These are phyloP conservation scores for Firmiana major DNA, from an alignment of 345 rosid species.

Conservation along the genomic window DNA sequence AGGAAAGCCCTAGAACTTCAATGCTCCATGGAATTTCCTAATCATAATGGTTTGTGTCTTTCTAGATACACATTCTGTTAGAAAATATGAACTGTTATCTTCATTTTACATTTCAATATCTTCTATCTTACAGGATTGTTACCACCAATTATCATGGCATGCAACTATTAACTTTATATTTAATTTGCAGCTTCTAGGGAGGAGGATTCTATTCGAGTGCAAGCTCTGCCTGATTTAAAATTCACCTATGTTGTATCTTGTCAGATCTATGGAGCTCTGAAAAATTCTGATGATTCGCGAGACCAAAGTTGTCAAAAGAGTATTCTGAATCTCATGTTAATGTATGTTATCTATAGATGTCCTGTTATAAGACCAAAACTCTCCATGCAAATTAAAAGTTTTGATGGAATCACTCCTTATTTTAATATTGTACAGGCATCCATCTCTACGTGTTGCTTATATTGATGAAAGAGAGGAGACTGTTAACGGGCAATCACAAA, in stretches of 20 bases:
- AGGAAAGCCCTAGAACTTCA: conserved; percentile 73
- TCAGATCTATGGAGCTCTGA: conserved; percentile 85
- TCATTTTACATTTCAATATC: background rate
- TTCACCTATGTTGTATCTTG: conserved; percentile 98
- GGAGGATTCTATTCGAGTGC: conserved; percentile 33
- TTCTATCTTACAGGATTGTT: background rate
- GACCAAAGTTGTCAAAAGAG: conserved; percentile 66
- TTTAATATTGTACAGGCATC: conserved; percentile 51
- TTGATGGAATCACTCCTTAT: conserved; percentile 12
- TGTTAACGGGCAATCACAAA: conserved; percentile 50
- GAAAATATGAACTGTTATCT: conserved; percentile 4
- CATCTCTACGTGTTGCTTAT: conserved; percentile 88
- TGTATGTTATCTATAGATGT: conserved; percentile 56
- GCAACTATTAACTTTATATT: background rate
- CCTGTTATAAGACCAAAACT: background rate
- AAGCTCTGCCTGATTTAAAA: conserved; percentile 83
- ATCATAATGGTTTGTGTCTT: conserved; percentile 55
- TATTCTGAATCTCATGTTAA: conserved; percentile 77
- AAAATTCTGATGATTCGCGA: conserved; percentile 47
- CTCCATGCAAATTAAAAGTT: background rate
- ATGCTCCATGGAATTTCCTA: conserved; percentile 61
- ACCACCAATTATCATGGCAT: conserved; percentile 9
- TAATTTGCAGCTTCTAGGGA: conserved; percentile 39
- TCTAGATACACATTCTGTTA: background rate
- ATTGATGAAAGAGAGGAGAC: conserved; percentile 81